phyloP scores from a whole-genome alignment of 2,329 filamentous ascomycete genomes.

The Diaporthe citri region DNA sequence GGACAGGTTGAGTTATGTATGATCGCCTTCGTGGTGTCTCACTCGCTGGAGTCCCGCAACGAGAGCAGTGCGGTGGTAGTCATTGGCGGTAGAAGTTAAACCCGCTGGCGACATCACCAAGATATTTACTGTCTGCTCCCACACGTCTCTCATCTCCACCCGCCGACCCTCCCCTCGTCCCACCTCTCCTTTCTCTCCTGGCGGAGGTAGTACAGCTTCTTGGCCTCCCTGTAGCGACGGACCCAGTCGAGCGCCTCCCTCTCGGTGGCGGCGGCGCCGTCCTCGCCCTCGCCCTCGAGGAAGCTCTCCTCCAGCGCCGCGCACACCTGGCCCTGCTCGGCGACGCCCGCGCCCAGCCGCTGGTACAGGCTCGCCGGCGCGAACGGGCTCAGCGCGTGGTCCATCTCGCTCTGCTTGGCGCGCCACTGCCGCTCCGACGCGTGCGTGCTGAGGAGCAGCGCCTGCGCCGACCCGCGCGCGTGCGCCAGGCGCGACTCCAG shows the following conservation, averaged over 20 bases:
- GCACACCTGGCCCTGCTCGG: slow-evolving; percentile 86
- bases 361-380: slow-evolving; percentile 90
- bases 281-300: slow-evolving; percentile 69
- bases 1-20: neutral
- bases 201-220: slow-evolving; percentile 81
- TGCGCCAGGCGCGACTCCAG: slow-evolving; percentile 69
- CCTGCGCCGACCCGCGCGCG: slow-evolving; percentile 79
- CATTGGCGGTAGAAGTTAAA: neutral
- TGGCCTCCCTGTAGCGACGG: slow-evolving; percentile 82
- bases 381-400: slow-evolving; percentile 85
- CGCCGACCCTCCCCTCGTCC: slow-evolving; percentile 95
- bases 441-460: slow-evolving; percentile 84
- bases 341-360: slow-evolving; percentile 79
- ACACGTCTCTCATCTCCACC: slow-evolving; percentile 78
- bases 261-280: slow-evolving; percentile 74
- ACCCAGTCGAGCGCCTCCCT: slow-evolving; percentile 90
- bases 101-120: neutral
- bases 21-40: neutral
- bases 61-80: neutral
- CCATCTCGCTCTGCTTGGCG: slow-evolving; percentile 89
- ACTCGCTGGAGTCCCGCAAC: neutral
- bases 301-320: slow-evolving; percentile 93
- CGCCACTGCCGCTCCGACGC: slow-evolving; percentile 94
- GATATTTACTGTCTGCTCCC: neutral
- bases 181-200: slow-evolving; percentile 91